phyloP scores from a whole-genome alignment of 495 filamentous ascomycete species.

The Polyplosphaeria fusca region DNA sequence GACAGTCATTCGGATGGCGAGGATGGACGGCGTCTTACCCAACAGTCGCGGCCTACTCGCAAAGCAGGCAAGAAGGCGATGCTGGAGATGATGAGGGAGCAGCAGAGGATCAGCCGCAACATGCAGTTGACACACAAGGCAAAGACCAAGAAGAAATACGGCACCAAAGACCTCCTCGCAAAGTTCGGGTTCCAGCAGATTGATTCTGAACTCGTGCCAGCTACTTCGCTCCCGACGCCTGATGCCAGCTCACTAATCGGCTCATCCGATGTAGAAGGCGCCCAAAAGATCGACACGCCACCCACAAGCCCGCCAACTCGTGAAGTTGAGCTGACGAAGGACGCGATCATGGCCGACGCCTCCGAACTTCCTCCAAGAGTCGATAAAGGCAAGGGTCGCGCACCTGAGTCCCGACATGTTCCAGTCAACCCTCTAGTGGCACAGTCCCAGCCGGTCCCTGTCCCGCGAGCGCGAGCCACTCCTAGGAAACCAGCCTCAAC shows the following conservation, averaged over 20 bases:
- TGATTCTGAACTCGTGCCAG: slow-evolving; percentile 25
- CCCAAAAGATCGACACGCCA: slow-evolving; percentile 47
- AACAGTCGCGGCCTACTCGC: slow-evolving; percentile 59
- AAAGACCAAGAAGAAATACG: slow-evolving; percentile 87
- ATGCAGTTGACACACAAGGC: slow-evolving; percentile 90
- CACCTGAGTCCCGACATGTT: slow-evolving; percentile 26
- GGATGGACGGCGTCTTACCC: slow-evolving; percentile 29
- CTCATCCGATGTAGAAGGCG: slow-evolving; percentile 49
- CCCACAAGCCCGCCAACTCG: slow-evolving; percentile 39
- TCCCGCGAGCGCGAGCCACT: neutral
- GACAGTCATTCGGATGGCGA: slow-evolving; percentile 29
- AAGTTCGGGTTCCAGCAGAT: slow-evolving; percentile 69
- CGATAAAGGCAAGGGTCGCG: slow-evolving; percentile 50
- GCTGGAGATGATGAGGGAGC: slow-evolving; percentile 93
- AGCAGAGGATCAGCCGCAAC: slow-evolving; percentile 82
- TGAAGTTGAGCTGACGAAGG: slow-evolving; percentile 5
- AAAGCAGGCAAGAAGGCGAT: slow-evolving; percentile 94
- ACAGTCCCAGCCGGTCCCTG: slow-evolving; percentile 37
- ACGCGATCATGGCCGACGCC: neutral
- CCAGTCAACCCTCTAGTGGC: slow-evolving; percentile 27
- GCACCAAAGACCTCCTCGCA: slow-evolving; percentile 78
- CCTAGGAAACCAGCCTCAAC: neutral
- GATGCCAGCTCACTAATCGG: slow-evolving; percentile 14
- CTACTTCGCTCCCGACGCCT: slow-evolving; percentile 15
- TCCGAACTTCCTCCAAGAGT: slow-evolving; percentile 34